Base-by-base conservation (phyloP, 345 rosid species). In the Lepidium sativum region DNA sequence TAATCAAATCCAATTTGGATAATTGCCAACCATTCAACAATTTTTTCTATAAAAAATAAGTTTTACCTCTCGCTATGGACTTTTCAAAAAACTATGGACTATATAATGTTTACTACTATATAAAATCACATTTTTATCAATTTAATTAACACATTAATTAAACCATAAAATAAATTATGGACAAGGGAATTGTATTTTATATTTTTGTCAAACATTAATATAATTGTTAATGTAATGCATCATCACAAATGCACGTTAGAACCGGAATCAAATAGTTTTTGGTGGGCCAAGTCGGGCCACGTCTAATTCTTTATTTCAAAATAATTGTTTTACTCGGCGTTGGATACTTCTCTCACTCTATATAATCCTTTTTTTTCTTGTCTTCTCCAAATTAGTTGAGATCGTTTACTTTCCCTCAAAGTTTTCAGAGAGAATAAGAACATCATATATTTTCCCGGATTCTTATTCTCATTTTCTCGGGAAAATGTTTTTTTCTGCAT, bases 181-280 rank as follows among this genome's bases (percentile, higher is more conserved):
- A n/a, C n/a, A n/a, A n/a, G n/a, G n/a, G n/a, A n/a, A n/a, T n/a
- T n/a, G n/a, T n/a, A n/a, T n/a, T n/a, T n/a, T n/a, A n/a, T n/a
- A n/a, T n/a, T n/a, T n/a, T n/a, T 8, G 8, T 8, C 31, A 27
- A 27, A 27, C 31, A 27, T 27, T 5, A 5, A 27, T 27, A 27
- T 27, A 27, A 27, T 27, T 27, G 31, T 0, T 27, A 1, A 27
- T 10, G n/a, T n/a, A n/a, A n/a, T 47, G 63, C 53, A n/a, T 25
- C 74, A 62, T 70, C 54, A 54, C 70, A 55, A 49, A 63, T 71
- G 69, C 69, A 71, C 69, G 69, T 71, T 63, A 69, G 15, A 59
- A 56, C 49, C 50, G 12, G 5, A 13, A 53, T 43, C 47, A 44
- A 15, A 54, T 38, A 11, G n/a, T 44, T n/a, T 52, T 20, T 45